phyloP scores from a whole-genome alignment of 345 rosid species.

The Acer yangbiense region DNA sequence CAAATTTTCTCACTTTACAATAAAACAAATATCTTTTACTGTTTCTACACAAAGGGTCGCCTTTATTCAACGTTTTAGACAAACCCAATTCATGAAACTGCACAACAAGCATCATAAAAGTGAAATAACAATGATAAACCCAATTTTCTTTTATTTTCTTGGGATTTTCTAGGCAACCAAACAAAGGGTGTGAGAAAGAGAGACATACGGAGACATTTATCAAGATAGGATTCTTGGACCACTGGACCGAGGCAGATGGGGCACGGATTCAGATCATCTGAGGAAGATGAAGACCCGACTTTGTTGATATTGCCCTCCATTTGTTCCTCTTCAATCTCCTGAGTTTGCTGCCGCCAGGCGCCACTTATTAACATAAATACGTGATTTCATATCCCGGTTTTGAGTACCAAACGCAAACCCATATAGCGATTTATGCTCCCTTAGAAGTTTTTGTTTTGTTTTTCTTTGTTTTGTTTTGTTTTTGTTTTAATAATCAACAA shows the following conservation, averaged over 20 bases:
- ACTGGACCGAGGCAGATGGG: conserved; percentile 78
- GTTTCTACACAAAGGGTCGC: not conserved
- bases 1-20: conserved; percentile 8
- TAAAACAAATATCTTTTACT: not conserved
- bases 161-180: conserved; percentile 3
- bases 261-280: conserved; percentile 49
- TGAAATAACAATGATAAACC: not conserved
- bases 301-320: not conserved
- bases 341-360: not conserved
- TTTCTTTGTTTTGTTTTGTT: too few species aligned
- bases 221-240: conserved; percentile 67
- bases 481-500: too few species aligned
- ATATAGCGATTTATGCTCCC: too few species aligned
- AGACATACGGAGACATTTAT: conserved; percentile 77
- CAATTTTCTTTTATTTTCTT: not conserved
- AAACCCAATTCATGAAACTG: conserved; percentile 10
- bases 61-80: not conserved
- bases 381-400: not conserved
- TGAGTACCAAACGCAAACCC: too few species aligned
- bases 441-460: too few species aligned
- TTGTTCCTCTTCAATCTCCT: not conserved
- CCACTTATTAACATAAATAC: not conserved
- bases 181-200: conserved; percentile 14
- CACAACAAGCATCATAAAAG: not conserved
- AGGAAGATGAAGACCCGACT: conserved; percentile 15